Evolutionary conservation across 345 rosid species (phyloP), one percentile per base, ranked within the genome.

Genomic region (Rhodamnia argentea): DNA sequence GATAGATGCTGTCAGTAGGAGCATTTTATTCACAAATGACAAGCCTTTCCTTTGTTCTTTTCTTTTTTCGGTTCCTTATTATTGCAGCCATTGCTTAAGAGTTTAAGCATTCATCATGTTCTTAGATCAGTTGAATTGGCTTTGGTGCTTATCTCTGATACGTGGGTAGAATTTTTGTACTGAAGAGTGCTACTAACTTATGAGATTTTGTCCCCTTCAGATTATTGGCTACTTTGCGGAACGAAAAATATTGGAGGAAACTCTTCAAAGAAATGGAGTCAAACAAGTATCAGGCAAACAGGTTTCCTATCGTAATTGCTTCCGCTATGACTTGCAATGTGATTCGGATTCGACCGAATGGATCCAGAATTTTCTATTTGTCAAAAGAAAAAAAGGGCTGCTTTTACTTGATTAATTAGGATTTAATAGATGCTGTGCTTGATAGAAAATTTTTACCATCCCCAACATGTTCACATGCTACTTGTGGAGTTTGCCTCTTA

Each of bases 191-290:
- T 32, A 32, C 22, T 70, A 18, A 32, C 8, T 62, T 27, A 22
- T 56, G 8, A 32, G 74, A n/a, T 84, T 58, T 27, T 89, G 47
- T 32, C n/a, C 84, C 54, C 58, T 55, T 85, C 89, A 92, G 94
- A 84, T 92, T 56, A 82, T 90, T 64, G 86, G 58, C 11, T 92
- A 89, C 84, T 91, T 92, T 84, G 82, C 84, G 4, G 90, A 88
- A 75, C 90, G 92, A 64, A 88, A 62, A 88, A 90, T 91, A 88
- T 90, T 92, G 7, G 74, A 87, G 85, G 90, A 74, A 89, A 92
- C 93, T 58, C 85, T 91, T 40, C 56, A 3, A 84, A 90, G 93
- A 89, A 93, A 93, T 88, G 89, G 85, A 85, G 88, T 93, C 52
- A 90, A 89, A 91, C 92, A 93, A 87, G 59, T 62, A 87, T 75